Percentiles rank a stretch among this genome's conserved stretches.
Conservation (phyloP, 805 yeast species). For the Gaillardinia entomophila region DNA sequence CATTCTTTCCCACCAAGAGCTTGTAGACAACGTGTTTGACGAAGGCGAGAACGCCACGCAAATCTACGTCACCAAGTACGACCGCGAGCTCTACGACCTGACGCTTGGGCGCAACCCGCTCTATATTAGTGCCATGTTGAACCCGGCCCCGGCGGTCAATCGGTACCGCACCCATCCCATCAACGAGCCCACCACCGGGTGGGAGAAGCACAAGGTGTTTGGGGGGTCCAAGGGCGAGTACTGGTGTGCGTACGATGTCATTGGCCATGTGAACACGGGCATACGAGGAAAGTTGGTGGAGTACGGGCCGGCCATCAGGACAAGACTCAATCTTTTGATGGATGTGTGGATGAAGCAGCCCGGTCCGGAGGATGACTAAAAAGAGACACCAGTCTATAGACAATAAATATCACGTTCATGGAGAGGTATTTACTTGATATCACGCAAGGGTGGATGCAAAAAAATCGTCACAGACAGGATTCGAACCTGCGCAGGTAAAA, state of each 20-base stretch:
- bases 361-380: no score
- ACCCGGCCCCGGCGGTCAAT: slow-evolving; percentile 19
- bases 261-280: slow-evolving; percentile 17
- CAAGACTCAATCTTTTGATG: slow-evolving; percentile 11
- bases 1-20: slow-evolving; percentile 2
- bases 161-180: slow-evolving; percentile 9
- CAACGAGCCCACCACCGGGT: slow-evolving; percentile 15
- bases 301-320: slow-evolving; percentile 6
- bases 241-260: slow-evolving; percentile 31
- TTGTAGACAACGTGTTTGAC: slow-evolving; percentile 3
- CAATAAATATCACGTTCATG: no score
- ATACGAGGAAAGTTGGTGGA: slow-evolving; percentile 13
- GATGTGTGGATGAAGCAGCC: no score
- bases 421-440: no score
- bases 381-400: no score
- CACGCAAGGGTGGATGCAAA: slow-evolving; percentile 26
- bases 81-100: not conserved
- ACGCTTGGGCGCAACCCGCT: slow-evolving; percentile 16
- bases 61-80: not conserved
- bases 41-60: slow-evolving; percentile 1
- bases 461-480: slow-evolving; percentile 96
- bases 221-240: slow-evolving; percentile 12
- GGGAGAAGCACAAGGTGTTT: slow-evolving; percentile 14
- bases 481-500: slow-evolving; percentile 89
- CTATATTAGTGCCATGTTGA: slow-evolving; percentile 13